Conservation (phyloP, 2,329 filamentous ascomycete species). For the Zymoseptoria passerinii region DNA sequence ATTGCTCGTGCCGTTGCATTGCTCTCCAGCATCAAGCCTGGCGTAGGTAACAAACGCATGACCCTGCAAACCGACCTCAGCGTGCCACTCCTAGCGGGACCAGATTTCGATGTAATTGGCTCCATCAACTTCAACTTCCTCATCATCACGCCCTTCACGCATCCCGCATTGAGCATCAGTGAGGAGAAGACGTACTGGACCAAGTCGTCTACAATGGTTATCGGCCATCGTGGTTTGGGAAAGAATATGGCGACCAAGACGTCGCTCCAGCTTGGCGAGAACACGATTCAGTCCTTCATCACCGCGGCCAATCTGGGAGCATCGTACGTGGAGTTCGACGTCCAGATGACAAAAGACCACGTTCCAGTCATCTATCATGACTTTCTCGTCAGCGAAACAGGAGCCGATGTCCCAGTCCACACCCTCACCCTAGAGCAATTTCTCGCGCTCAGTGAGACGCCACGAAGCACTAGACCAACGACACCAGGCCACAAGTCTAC, state of each 20-base stretch:
- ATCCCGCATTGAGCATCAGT: conserved; percentile 87
- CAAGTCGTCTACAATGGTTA: conserved; percentile 79
- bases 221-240: conserved; percentile 66
- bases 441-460: conserved; percentile 38
- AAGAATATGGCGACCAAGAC: conserved; percentile 79
- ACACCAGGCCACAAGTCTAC: conserved; percentile 4
- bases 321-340: conserved; percentile 67
- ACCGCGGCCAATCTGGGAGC: conserved; percentile 88
- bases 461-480: conserved; percentile 12
- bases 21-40: conserved; percentile 75
- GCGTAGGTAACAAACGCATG: conserved; percentile 76
- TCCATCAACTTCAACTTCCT: conserved; percentile 95
- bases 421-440: conserved; percentile 94
- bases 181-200: conserved; percentile 95
- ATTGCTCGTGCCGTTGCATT: conserved; percentile 84
- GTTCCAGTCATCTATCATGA: conserved; percentile 98
- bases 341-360: conserved; percentile 97
- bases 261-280: conserved; percentile 90
- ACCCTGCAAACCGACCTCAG: conserved; percentile 86
- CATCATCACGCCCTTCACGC: conserved; percentile 86
- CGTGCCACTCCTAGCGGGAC: conserved; percentile 79
- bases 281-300: conserved; percentile 92
- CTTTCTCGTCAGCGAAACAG: conserved; percentile 94
- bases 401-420: conserved; percentile 93
- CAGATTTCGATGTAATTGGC: conserved; percentile 80